Base-by-base conservation (phyloP, 139 green algal genomes). In the Coelastrella sp. region DNA sequence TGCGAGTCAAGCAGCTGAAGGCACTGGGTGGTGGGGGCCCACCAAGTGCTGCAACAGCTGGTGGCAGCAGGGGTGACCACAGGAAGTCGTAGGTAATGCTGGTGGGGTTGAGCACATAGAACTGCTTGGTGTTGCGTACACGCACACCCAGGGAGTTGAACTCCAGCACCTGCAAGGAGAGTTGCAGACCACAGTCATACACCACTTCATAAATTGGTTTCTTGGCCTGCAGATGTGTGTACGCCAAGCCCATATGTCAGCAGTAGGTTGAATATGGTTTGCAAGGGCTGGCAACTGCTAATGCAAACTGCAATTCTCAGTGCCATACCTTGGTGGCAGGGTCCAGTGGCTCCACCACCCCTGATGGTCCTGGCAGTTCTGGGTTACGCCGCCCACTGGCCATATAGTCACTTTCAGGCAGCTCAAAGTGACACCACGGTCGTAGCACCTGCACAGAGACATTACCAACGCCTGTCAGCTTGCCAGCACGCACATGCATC, bases 401-500 rank as follows among this genome's bases (percentile, higher is more conserved):
- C 19, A 97, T 7, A 81, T 97, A 97, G 76, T 97, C 95, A 32
- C 77, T 93, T 57, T 96, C 94, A 2, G 95, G 94, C 83, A 98
- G 92, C 68, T 98, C 95, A 89, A 98, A 98, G 92, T 98, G 96
- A 89, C 94, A 97, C 96, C 95, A 97, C 0, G 96, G 96, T 0
- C 96, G 93, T 83, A 96, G 91, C 61, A 96, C 93, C 74, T 93
- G 47, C 47, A 22, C 65, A 65, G 32, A 20, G 59, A 3, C 76
- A 74, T 71, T 47, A 47, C 0, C 32, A 47, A 47, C 1, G 32
- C 0, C 1, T 47, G 32, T 47, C 32, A 47, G 32, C 32, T 47
- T 47, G 32, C 32, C 32, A 47, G 1, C 0, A 47, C 61, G 3
- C 20, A 75, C 23, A 47, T 57, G 8, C 79, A 57, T 14, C 7